Base-by-base conservation (phyloP, 2,329 filamentous ascomycete genomes). In the Stemphylium vesicarium region DNA sequence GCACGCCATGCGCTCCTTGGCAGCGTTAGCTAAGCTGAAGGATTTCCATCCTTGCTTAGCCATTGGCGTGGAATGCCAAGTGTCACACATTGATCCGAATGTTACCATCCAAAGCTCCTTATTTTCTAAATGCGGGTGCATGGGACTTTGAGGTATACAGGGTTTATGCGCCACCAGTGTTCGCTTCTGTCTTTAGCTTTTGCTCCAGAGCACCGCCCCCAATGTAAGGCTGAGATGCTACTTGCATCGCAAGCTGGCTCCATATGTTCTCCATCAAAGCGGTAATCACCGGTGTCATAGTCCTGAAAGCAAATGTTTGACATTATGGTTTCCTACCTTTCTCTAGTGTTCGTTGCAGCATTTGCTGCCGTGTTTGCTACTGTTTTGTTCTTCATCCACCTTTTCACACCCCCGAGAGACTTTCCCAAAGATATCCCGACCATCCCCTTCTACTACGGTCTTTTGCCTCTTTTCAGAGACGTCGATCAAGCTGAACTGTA, bases 401-500 rank as follows among this genome's bases (percentile, higher is more conserved):
- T 69, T 12, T 68, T 69, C 33, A 67, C 62, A 18, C 66, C 67
- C 12, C 65, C 65, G n/a, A 48, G 57, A 32, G 54, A 66, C 39
- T 69, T 72, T 50, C 62, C 64, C 15, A 65, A 70, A 38, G 77
- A 77, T 43, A 78, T 80, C 12, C 78, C 79, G 0, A 72, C 77
- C 0, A 73, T 80, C 4, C 78, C 78, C 0, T 79, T 80, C 55
- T 81, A 77, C 64, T 77, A 79, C 9, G 71, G 77, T 1, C 72
- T 81, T 7, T 57, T 80, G 0, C 74, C 78, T 0, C 72, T 81
- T 3, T 72, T 79, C 64, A 69, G 66, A 38, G 76, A 80, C 43
- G 73, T 78, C 16, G 79, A 80, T 51, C 78, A 81, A 62, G 70
- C 74, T 4, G 72, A 79, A 13, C 71, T 77, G 5, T 80, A 77